phyloP scores from a whole-genome alignment of 2,329 filamentous ascomycete species.

The Dactylonectria macrodidyma region DNA sequence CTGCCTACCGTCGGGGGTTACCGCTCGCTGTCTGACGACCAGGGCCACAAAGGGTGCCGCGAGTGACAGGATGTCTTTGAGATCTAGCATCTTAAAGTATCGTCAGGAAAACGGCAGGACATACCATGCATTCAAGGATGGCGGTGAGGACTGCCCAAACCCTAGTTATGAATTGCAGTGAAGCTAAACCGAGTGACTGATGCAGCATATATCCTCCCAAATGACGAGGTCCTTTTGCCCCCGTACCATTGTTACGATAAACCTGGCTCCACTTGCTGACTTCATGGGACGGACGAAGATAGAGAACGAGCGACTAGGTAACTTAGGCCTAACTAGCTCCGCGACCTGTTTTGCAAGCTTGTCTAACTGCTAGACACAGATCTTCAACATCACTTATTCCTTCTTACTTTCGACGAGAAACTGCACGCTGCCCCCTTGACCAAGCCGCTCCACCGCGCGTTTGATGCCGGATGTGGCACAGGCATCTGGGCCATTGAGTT shows the following conservation, averaged over 20 bases:
- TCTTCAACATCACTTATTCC: slow-evolving; percentile 35
- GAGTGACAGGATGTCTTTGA: slow-evolving; percentile 20
- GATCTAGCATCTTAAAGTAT: slow-evolving; percentile 29
- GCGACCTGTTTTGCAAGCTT: too few species aligned
- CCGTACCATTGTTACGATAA: neutral
- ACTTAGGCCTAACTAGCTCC: neutral
- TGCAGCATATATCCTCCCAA: slow-evolving; percentile 31
- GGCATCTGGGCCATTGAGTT: slow-evolving; percentile 24
- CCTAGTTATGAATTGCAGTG: neutral
- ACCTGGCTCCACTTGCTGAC: slow-evolving; percentile 2
- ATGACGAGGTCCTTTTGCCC: slow-evolving; percentile 29
- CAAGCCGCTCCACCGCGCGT: neutral
- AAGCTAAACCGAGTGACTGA: neutral
- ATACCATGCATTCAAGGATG: slow-evolving; percentile 22
- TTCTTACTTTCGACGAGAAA: slow-evolving; percentile 28
- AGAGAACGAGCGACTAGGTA: slow-evolving; percentile 36
- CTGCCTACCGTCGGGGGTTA: neutral
- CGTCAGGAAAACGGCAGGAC: slow-evolving; percentile 28
- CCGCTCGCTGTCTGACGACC: neutral
- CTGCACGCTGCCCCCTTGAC: slow-evolving; percentile 22
- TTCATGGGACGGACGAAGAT: neutral
- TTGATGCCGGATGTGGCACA: slow-evolving; percentile 31
- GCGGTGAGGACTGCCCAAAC: slow-evolving; percentile 4
- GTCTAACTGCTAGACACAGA: slow-evolving; percentile 9
- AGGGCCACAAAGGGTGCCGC: slow-evolving; percentile 2